These are phyloP conservation scores for Botrytis deweyae DNA, from an alignment of 2,329 filamentous ascomycete species.

Conservation along the genomic window DNA sequence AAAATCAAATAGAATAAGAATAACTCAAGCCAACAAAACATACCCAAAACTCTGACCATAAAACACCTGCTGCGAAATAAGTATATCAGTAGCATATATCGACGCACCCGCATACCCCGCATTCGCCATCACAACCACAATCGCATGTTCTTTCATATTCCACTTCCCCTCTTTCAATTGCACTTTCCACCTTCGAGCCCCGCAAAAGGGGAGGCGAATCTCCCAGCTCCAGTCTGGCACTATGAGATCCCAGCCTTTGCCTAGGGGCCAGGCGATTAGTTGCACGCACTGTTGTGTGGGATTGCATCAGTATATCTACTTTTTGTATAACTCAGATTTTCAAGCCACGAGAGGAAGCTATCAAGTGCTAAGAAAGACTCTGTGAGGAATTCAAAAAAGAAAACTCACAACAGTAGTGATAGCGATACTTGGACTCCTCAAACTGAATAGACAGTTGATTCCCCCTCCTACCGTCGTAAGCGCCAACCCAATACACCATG, in stretches of 20 bases:
- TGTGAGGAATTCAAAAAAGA: slow-evolving; percentile 17
- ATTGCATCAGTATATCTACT: neutral
- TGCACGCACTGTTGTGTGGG: slow-evolving; percentile 32
- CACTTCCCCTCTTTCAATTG: neutral
- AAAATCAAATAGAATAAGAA: no score
- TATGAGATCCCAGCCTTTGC: slow-evolving; percentile 35
- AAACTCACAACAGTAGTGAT: slow-evolving; percentile 25
- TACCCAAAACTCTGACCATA: slow-evolving; percentile 68
- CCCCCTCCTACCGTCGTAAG: slow-evolving; percentile 26
- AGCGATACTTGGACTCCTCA: slow-evolving; percentile 26
- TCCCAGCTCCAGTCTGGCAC: neutral
- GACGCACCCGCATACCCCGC: slow-evolving; percentile 57
- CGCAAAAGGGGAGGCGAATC: slow-evolving; percentile 34
- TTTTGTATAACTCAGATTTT: no score
- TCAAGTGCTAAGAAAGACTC: neutral
- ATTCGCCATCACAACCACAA: slow-evolving; percentile 63
- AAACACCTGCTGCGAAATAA: slow-evolving; percentile 68
- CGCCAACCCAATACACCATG: slow-evolving; percentile 53
- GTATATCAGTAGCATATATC: slow-evolving; percentile 70
- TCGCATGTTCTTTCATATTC: slow-evolving; percentile 66
- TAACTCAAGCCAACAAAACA: slow-evolving; percentile 29
- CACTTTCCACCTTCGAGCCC: neutral
- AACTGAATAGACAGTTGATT: slow-evolving; percentile 26
- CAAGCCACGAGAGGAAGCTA: neutral
- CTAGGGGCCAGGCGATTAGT: slow-evolving; percentile 1